phyloP scores from a whole-genome alignment of 2,329 filamentous ascomycete species.

The Penicillium decumbens region DNA sequence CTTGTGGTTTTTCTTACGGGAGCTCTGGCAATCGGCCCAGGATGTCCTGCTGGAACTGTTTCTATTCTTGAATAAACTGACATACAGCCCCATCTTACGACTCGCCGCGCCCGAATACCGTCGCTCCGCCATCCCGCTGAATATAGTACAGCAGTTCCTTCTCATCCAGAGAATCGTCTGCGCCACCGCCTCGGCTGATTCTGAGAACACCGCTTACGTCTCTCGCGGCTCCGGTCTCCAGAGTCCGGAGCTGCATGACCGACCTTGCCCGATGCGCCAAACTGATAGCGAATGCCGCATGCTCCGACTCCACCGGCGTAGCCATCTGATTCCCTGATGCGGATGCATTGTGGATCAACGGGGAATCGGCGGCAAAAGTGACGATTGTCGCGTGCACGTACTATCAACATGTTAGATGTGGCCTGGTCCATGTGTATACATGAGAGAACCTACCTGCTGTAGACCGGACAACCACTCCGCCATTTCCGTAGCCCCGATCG shows the following conservation, averaged over 20 bases:
- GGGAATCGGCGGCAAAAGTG: constrained; percentile 66
- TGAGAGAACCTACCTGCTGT: constrained; percentile 55
- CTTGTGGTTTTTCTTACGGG: background rate
- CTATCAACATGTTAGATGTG: constrained; percentile 35
- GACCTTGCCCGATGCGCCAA: constrained; percentile 70
- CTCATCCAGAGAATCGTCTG: constrained; percentile 42
- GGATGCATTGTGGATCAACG: constrained; percentile 55
- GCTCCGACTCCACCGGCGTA: constrained; percentile 65
- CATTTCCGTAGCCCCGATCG: constrained; percentile 44
- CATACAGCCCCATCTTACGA: constrained; percentile 27
- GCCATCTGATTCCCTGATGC: constrained; percentile 42
- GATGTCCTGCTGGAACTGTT: background rate
- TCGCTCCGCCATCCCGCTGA: constrained; percentile 70
- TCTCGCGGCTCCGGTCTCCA: constrained; percentile 83
- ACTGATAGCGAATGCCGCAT: constrained; percentile 65
- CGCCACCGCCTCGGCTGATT: constrained; percentile 58
- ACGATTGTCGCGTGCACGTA: constrained; percentile 62
- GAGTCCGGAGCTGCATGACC: constrained; percentile 65
- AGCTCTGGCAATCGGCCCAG: background rate
- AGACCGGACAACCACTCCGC: constrained; percentile 55
- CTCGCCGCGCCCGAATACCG: constrained; percentile 78
- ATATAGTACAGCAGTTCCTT: constrained; percentile 79
- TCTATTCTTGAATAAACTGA: background rate
- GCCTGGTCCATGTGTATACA: background rate
- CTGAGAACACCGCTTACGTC: constrained; percentile 87